Evolutionary conservation across 306 rosid genomes (phyloP).

Genomic region (Elaeagnus macrophylla): DNA sequence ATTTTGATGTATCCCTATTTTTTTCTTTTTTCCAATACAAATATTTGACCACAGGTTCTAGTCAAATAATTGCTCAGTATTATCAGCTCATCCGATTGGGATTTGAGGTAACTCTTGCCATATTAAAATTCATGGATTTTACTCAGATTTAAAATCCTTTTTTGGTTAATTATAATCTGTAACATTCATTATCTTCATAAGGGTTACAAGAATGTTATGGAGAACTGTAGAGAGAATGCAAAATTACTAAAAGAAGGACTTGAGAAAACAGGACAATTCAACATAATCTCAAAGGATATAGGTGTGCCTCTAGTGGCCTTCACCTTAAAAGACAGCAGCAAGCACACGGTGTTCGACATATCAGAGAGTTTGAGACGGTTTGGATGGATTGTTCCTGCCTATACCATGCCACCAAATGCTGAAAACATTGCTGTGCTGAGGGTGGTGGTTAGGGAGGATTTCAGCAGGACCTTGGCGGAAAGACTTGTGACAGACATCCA

Average conservation of each 20-base stretch:
- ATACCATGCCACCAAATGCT: constrained; percentile 71
- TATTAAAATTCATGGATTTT: too few relatives aligned
- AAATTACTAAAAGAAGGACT: constrained; percentile 51
- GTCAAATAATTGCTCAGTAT: constrained; percentile 87
- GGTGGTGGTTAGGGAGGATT: constrained; percentile 85
- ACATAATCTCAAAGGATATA: constrained; percentile 59
- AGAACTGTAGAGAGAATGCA: constrained; percentile 58
- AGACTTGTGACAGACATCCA: constrained; percentile 59
- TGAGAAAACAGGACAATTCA: constrained; percentile 47
- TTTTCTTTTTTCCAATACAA: background rate
- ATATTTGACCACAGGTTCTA: constrained; percentile 46
- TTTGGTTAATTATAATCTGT: too few relatives aligned
- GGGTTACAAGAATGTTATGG: constrained; percentile 78
- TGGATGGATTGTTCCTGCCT: constrained; percentile 92
- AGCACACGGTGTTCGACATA: constrained; percentile 66
- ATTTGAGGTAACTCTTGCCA: constrained; percentile 46
- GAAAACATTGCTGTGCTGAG: constrained; percentile 61
- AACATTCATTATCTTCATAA: constrained; percentile 1
- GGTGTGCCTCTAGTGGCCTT: constrained; percentile 85
- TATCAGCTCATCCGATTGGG: constrained; percentile 81
- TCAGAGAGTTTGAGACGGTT: constrained; percentile 53
- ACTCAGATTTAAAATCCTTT: too few relatives aligned
- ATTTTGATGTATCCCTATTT: too few relatives aligned
- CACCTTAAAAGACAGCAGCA: constrained; percentile 65
- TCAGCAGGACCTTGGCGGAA: constrained; percentile 65